phyloP scores from a whole-genome alignment of 23 red algal genomes.

The Gracilariopsis chorda region DNA sequence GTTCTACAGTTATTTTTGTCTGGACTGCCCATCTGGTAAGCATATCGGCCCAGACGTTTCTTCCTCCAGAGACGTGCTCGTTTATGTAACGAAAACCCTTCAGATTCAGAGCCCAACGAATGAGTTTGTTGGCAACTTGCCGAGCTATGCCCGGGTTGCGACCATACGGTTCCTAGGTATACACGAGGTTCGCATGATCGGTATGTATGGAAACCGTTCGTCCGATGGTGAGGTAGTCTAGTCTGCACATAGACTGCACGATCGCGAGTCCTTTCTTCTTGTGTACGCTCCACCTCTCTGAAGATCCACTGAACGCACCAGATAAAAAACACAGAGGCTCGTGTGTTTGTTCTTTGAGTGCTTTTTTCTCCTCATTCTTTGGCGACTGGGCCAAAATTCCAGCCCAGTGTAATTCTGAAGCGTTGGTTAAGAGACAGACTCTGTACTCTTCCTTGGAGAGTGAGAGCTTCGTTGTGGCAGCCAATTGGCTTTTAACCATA shows the following conservation, averaged over 20 bases:
- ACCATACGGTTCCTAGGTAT: not conserved
- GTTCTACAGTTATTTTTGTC: not conserved
- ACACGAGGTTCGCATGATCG: not conserved
- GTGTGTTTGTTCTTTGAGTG: not conserved
- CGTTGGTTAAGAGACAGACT: no score
- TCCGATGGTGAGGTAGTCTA: not conserved
- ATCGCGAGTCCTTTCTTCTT: not conserved
- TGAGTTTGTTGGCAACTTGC: not conserved
- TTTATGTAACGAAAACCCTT: not conserved
- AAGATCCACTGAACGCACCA: not conserved
- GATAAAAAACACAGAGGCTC: not conserved
- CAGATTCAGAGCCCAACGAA: conserved; percentile 3
- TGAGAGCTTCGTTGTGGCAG: not conserved
- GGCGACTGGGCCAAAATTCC: not conserved
- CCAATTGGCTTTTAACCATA: not conserved
- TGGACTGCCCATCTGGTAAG: conserved; percentile 1
- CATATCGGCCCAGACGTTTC: conserved; percentile 7
- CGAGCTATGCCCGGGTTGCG: not conserved
- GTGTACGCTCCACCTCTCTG: not conserved
- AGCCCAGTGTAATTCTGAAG: not conserved
- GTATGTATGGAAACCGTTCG: not conserved
- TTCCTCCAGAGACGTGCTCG: not conserved
- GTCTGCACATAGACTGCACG: not conserved
- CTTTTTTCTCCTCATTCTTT: not conserved
- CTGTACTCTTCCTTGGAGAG: not conserved